These are phyloP conservation scores for Melocanna baccifera DNA, from an alignment of 176 grass and related monocot genomes.

Conservation along the genomic window DNA sequence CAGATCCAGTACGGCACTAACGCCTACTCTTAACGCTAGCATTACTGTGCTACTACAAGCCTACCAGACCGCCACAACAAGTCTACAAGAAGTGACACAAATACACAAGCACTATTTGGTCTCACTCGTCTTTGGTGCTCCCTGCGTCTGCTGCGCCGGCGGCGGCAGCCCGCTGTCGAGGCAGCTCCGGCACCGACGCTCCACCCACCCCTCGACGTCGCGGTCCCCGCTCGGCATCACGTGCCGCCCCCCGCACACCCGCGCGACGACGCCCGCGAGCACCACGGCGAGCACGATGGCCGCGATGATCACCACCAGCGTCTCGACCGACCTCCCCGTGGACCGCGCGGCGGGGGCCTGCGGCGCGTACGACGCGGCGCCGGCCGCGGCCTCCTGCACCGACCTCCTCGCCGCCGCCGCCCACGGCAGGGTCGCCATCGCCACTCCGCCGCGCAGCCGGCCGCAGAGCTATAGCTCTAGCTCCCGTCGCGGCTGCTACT, in stretches of 20 bases:
- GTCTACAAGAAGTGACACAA: neutral
- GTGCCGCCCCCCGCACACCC: conserved; percentile 52
- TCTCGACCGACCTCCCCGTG: conserved; percentile 57
- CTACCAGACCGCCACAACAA: neutral
- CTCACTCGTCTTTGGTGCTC: conserved; percentile 39
- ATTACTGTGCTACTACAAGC: neutral
- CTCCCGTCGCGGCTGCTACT: neutral
- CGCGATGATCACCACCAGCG: conserved; percentile 80
- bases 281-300: conserved; percentile 66
- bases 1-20: neutral
- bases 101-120: conserved; percentile 32
- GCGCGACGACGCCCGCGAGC: conserved; percentile 60
- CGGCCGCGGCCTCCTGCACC: conserved; percentile 26
- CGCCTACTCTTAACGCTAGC: neutral
- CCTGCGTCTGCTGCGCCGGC: neutral
- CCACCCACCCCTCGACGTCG: conserved; percentile 74
- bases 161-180: conserved; percentile 67
- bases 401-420: conserved; percentile 18
- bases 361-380: conserved; percentile 30
- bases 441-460: neutral
- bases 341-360: conserved; percentile 17
- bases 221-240: conserved; percentile 33
- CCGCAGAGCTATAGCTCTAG: neutral
- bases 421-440: conserved; percentile 11
- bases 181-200: conserved; percentile 69